Conservation (phyloP, 2,329 filamentous ascomycete species). For the Lasiodiplodia gonubiensis region DNA sequence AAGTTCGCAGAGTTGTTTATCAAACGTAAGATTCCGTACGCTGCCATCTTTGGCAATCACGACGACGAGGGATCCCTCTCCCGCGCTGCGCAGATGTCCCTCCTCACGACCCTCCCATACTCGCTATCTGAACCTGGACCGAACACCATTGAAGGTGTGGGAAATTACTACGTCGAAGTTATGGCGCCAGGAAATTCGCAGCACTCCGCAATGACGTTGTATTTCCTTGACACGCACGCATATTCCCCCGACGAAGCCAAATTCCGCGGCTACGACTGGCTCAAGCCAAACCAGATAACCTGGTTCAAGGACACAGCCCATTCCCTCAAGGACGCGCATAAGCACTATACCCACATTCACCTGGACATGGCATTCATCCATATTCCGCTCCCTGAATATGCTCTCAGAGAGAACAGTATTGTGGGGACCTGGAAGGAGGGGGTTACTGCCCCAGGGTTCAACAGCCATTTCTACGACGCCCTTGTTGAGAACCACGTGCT, state of each 20-base stretch:
- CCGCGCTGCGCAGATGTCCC: constrained; percentile 78
- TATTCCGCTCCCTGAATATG: constrained; percentile 92
- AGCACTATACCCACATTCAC: constrained; percentile 86
- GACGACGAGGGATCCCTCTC: constrained; percentile 88
- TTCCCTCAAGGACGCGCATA: constrained; percentile 68
- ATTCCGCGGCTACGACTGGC: constrained; percentile 95
- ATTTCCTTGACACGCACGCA: constrained; percentile 89
- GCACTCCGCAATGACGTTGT: constrained; percentile 92
- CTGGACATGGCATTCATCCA: constrained; percentile 98
- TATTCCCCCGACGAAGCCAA: constrained; percentile 89
- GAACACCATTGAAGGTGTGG: constrained; percentile 82
- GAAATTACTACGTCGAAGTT: constrained; percentile 93
- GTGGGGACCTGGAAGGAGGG: constrained; percentile 80
- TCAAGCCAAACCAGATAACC: constrained; percentile 90
- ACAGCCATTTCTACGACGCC: constrained; percentile 90
- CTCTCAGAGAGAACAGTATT: constrained; percentile 60
- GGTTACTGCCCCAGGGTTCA: constrained; percentile 86
- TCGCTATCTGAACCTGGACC: constrained; percentile 87
- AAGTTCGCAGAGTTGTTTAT: constrained; percentile 87
- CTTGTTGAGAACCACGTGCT: constrained; percentile 84
- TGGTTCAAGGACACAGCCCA: constrained; percentile 88
- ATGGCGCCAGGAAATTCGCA: constrained; percentile 77
- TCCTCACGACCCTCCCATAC: constrained; percentile 86
- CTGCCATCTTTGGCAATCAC: constrained; percentile 95
- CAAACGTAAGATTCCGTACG: constrained; percentile 87